These are phyloP conservation scores for Phaffia rhodozyma DNA, from an alignment of 1,284 basidiomycete species.

Conservation along the genomic window DNA sequence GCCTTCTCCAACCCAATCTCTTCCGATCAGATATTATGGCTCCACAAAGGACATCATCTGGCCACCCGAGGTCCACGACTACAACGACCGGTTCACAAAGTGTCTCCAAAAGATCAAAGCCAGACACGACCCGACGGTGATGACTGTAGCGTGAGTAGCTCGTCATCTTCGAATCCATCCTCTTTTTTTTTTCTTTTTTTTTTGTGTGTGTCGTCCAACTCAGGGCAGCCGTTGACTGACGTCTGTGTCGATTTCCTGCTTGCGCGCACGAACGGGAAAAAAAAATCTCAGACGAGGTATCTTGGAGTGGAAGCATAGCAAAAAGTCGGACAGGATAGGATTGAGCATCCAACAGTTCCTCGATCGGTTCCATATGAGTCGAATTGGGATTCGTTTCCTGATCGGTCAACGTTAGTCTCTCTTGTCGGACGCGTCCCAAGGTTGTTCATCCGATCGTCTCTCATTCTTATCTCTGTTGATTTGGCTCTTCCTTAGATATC, in stretches of 20 bases:
- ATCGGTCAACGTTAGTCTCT: conserved; percentile 73
- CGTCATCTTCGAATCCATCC: too few relatives aligned
- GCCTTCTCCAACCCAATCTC: too few relatives aligned
- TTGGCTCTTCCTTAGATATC: conserved; percentile 48
- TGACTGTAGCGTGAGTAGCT: conserved; percentile 57
- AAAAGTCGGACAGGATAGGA: conserved; percentile 31
- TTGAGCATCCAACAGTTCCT: conserved; percentile 73
- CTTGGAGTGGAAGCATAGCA: conserved; percentile 47
- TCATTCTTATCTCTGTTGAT: background rate
- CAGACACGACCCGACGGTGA: conserved; percentile 93
- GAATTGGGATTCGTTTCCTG: conserved; percentile 91
- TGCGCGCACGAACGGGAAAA: too few relatives aligned
- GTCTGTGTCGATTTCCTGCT: too few relatives aligned
- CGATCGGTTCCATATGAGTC: conserved; percentile 92
- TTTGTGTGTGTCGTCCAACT: background rate
- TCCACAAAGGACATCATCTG: conserved; percentile 56
- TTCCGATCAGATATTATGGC: conserved; percentile 60
- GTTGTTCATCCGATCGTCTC: conserved; percentile 16
- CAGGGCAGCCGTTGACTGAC: background rate
- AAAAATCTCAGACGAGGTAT: conserved; percentile 48
- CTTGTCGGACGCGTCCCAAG: too few relatives aligned
- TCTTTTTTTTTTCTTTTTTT: too few relatives aligned
- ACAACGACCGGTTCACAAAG: conserved; percentile 84
- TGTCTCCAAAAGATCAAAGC: conserved; percentile 81
- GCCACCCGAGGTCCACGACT: conserved; percentile 88